A percentile compares a stretch with the other conserved stretches of the same genome.
phyloP scores from a whole-genome alignment of 257 asterid genomes.

The Fraxinus quadrangulata region DNA sequence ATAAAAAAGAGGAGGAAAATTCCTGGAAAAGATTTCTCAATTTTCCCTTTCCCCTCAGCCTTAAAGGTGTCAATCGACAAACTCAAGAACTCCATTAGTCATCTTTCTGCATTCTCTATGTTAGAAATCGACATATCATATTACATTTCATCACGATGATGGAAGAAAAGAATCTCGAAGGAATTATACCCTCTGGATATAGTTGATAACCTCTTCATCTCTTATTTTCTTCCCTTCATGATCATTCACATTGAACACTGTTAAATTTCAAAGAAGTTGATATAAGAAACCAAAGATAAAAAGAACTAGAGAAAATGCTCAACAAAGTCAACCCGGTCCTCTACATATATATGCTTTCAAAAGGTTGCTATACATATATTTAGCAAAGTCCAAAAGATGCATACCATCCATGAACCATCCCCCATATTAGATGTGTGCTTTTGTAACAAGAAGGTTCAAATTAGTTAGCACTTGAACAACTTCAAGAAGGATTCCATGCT shows the following conservation, averaged over 20 bases:
- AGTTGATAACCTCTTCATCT: constrained; percentile 53
- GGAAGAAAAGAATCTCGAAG: constrained; percentile 2
- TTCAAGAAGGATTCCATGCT: constrained; percentile 71
- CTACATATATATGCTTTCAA: not conserved
- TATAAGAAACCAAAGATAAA: constrained; percentile 20
- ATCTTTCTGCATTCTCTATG: constrained; percentile 18
- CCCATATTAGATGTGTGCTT: constrained; percentile 79
- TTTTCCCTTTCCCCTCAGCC: not conserved
- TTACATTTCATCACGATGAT: not conserved
- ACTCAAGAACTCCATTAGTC: constrained; percentile 5
- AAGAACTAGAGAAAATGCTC: not conserved
- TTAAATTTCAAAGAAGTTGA: constrained; percentile 9
- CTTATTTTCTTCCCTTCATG: constrained; percentile 58
- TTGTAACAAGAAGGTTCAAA: constrained; percentile 68
- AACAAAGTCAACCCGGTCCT: constrained; percentile 4
- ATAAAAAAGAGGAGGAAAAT: not conserved
- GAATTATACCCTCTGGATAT: constrained; percentile 61
- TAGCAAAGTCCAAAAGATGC: constrained; percentile 9
- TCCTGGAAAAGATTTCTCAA: not conserved
- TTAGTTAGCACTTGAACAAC: constrained; percentile 80
- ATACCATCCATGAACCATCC: constrained; percentile 92
- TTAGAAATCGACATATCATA: not conserved
- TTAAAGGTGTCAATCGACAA: not conserved
- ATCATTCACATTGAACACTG: constrained; percentile 74
- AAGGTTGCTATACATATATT: not conserved